Evolutionary conservation across 2,329 filamentous ascomycete genomes (phyloP).

Genomic region (Neonectria faginata): DNA sequence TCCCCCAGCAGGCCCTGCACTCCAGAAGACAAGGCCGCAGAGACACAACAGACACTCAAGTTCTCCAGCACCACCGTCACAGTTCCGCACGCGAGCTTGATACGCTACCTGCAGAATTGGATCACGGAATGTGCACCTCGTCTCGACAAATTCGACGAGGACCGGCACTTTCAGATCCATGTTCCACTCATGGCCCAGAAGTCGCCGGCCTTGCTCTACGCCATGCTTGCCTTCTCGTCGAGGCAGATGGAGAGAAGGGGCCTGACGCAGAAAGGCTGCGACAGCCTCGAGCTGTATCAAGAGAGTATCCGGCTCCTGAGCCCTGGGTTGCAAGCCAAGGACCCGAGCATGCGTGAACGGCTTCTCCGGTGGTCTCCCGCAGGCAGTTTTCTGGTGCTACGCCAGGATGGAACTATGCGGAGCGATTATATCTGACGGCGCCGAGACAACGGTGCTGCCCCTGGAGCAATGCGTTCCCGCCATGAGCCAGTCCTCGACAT

Average conservation of each 20-base stretch:
- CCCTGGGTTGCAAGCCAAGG: constrained; percentile 56
- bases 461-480: constrained; percentile 61
- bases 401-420: constrained; percentile 68
- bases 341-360: constrained; percentile 62
- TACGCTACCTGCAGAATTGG: constrained; percentile 60
- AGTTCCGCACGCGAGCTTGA: constrained; percentile 40
- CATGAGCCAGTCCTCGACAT: constrained; percentile 19
- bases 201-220: constrained; percentile 59
- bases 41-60: constrained; percentile 40
- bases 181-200: constrained; percentile 61
- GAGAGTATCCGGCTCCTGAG: constrained; percentile 60
- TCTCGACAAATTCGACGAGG: constrained; percentile 67
- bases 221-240: constrained; percentile 65
- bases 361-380: constrained; percentile 55
- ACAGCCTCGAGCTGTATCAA: constrained; percentile 65
- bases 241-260: constrained; percentile 63
- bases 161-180: constrained; percentile 63
- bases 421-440: constrained; percentile 63
- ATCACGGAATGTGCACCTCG: constrained; percentile 62
- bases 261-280: constrained; percentile 59
- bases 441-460: constrained; percentile 61
- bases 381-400: constrained; percentile 70
- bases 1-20: constrained; percentile 46
- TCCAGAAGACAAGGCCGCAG: constrained; percentile 36
- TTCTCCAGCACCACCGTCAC: constrained; percentile 44